Conservation (phyloP, 78 protist species). For the Dictyostelium intermedium region DNA sequence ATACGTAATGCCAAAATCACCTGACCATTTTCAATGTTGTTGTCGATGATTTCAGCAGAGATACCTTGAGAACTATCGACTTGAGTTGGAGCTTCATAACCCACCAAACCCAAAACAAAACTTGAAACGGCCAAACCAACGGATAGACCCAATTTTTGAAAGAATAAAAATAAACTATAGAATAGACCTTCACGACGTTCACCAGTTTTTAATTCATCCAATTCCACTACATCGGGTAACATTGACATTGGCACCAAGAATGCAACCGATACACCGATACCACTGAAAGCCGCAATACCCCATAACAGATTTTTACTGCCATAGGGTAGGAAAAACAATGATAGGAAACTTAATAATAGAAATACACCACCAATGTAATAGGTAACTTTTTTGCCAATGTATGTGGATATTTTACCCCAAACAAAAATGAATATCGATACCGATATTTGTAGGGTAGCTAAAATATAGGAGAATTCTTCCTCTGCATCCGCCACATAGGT, state of each 20-base stretch:
- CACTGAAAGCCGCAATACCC: constrained; percentile 59
- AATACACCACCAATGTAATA: constrained; percentile 77
- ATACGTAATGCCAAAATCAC: constrained; percentile 22
- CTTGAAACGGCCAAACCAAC: constrained; percentile 62
- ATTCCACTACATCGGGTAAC: constrained; percentile 79
- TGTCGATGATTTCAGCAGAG: constrained; percentile 44
- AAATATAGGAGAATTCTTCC: constrained; percentile 45
- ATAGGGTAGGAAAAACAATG: constrained; percentile 30
- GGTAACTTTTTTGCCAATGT: constrained; percentile 58
- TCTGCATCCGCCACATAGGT: constrained; percentile 68
- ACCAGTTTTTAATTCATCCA: constrained; percentile 81
- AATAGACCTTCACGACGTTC: constrained; percentile 82
- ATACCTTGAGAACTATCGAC: constrained; percentile 14
- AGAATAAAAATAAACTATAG: constrained; percentile 60
- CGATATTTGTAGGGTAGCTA: constrained; percentile 50
- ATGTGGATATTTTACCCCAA: constrained; percentile 53
- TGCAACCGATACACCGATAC: constrained; percentile 69
- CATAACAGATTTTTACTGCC: constrained; percentile 1
- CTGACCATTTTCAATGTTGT: constrained; percentile 4
- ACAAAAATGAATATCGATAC: constrained; percentile 22
- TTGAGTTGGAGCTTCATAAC: constrained; percentile 42
- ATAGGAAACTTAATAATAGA: constrained; percentile 14
- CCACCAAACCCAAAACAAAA: constrained; percentile 45
- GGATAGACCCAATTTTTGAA: constrained; percentile 75
- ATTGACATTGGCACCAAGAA: constrained; percentile 68